Conservation (phyloP, 495 filamentous ascomycete species). For the Aspergillus indologenus region DNA sequence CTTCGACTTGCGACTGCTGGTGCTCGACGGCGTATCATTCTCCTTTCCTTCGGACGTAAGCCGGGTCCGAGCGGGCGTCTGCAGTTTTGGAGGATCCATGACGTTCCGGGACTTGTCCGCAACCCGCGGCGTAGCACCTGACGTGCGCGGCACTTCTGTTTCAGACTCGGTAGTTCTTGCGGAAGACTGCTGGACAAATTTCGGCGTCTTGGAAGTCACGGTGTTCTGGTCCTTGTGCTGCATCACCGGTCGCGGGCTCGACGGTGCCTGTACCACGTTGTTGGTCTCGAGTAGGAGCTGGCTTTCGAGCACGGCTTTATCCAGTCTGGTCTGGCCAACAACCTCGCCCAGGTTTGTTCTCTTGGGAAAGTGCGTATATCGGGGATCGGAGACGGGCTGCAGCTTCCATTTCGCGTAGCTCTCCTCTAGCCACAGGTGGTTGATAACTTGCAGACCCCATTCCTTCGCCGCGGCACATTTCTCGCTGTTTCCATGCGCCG, state of each 20-base stretch:
- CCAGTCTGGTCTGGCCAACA: conserved; percentile 77
- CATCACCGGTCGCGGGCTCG: conserved; percentile 30
- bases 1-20: conserved; percentile 81
- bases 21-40: conserved; percentile 78
- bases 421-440: conserved; percentile 97
- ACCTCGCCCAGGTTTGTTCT: conserved; percentile 91
- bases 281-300: conserved; percentile 48
- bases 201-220: conserved; percentile 9
- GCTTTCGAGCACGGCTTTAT: conserved; percentile 52
- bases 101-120: conserved; percentile 29
- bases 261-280: conserved; percentile 21
- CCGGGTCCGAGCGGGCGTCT: conserved; percentile 47
- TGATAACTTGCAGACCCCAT: conserved; percentile 86
- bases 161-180: conserved; percentile 20
- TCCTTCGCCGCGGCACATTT: conserved; percentile 89
- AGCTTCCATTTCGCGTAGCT: conserved; percentile 84
- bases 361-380: conserved; percentile 78
- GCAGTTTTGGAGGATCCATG: conserved; percentile 28
- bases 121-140: conserved; percentile 27
- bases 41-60: conserved; percentile 63
- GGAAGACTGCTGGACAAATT: conserved; percentile 20
- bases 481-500: conserved; percentile 80
- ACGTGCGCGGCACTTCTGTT: conserved; percentile 15
- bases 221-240: conserved; percentile 37
- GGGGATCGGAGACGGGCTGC: conserved; percentile 60